Base-by-base conservation (phyloP, 257 asterid species). In the Leptodermis oblonga region DNA sequence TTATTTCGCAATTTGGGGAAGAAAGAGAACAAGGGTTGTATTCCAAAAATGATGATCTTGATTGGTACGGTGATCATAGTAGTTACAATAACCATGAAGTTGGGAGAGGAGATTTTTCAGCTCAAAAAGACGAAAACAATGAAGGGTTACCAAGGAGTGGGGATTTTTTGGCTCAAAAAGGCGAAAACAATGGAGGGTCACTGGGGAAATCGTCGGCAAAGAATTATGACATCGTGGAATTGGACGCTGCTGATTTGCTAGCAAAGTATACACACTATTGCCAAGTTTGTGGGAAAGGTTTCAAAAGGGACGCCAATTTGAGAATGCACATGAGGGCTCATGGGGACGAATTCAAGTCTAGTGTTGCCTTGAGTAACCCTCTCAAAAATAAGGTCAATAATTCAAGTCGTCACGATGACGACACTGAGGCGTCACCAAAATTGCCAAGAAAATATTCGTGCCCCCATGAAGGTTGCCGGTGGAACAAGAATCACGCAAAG, bases 301-400 rank as follows among this genome's bases (percentile, higher is more conserved):
- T 90, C 75, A 90, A 90, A 76, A 82, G 97, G 9, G 97, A 90
- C 78, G 97, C 97, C 0, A 90, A 90, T 70, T 78, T 90, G 41
- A 74, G 97, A 52, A 88, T 90, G 97, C 97, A 90, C 73, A 90
- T 90, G 97, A 74, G 97, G 70, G 97, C 97, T 18, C 97, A 90
- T 71, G 97, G 97, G 39, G 94, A 90, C 34, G 86, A 83, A 77
- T 88, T 83, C 79, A 90, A 90, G 72, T 82, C 97, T 56, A 82
- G 70, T 64, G 92, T 88, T 1, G 92, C 95, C 20, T 81, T 90
- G n/a, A 83, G 80, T 66, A 86, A 86, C 69, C 96, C 95, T 0
- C 34, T 49, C 68, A 84, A 84, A 59, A 73, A 73, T 10, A 72
- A 18, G 17, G 25, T 7, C n/a, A 25, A 71, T 20, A 67, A 34